Evolutionary conservation across 1,139 yeast genomes (phyloP), one percentile per base, ranked within the genome.

Genomic region (Zygosaccharomyces sapae): DNA sequence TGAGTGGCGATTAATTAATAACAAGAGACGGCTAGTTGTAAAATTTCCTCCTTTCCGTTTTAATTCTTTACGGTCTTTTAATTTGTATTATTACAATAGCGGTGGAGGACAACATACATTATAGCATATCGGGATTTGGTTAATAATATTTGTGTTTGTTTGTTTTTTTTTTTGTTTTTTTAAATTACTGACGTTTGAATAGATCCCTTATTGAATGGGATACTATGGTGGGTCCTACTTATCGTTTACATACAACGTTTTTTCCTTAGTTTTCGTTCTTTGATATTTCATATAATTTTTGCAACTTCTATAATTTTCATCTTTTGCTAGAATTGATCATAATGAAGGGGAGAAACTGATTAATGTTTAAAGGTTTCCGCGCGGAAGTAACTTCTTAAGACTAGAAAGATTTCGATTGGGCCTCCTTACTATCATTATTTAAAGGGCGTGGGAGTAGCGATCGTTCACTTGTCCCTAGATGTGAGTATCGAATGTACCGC

Each of bases 321-420:
- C n/a, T 18, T 34, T 5, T 4, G 30, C 22, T 30, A 9, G 16
- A 39, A 39, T 27, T 12, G 31, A 27, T 10, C 10, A 4, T 3
- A 27, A 12, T 2, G 13, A 7, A 7, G 31, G 31, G 31, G 16
- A 19, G 25, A 7, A 12, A 30, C 9, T 20, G 18, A 27, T 16
- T 19, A 19, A n/a, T 37, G 5, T 7, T 12, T 16, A 20, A 33
- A 16, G 33, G 18, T 46, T 43, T 38, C 49, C 49, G 49, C 49
- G 49, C 49, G 49, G 49, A 41, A 46, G 22, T 37, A 25, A 38
- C 24, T 31, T 29, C 13, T 41, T 41, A 33, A 38, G 19, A 33
- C 31, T 12, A 16, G 18, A 38, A 43, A 6, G 27, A 13, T 12
- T 13, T 19, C 36, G 30, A 16, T 27, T 27, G 9, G 5, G 12